Percentiles rank a stretch among this genome's conserved stretches.
Evolutionary conservation across 106 monocot genomes (phyloP).

Genomic region (Phalaenopsis aphrodite): DNA sequence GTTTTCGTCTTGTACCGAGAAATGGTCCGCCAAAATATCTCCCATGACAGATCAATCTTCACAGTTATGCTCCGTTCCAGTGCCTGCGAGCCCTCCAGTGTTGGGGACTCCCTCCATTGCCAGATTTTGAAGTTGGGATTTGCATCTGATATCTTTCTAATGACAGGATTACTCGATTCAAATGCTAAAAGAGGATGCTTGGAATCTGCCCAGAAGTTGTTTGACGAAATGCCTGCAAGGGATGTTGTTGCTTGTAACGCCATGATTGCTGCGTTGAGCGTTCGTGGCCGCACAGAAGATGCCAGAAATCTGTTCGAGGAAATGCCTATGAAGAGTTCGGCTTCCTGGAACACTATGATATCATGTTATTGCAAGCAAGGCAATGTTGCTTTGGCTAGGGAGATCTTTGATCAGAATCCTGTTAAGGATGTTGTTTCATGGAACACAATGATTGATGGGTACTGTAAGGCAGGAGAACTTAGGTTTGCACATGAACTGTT

Average conservation of each 20-base stretch:
- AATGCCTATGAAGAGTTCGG: constrained; percentile 30
- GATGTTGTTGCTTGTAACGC: constrained; percentile 37
- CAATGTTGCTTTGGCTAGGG: constrained; percentile 19
- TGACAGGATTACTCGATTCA: constrained; percentile 28
- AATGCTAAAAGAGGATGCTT: constrained; percentile 16
- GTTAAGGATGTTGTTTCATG: constrained; percentile 42
- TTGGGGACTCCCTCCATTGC: constrained; percentile 23
- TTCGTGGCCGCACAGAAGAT: constrained; percentile 14
- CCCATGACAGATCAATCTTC: constrained; percentile 15
- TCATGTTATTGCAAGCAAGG: constrained; percentile 40
- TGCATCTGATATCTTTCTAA: constrained; percentile 14
- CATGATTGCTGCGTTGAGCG: constrained; percentile 31
- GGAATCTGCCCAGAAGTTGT: constrained; percentile 9
- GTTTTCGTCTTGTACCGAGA: constrained; percentile 8
- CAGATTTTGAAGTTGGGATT: constrained; percentile 28
- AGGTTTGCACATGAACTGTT: constrained; percentile 27
- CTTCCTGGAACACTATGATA: constrained; percentile 51
- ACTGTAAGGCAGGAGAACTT: constrained; percentile 40
- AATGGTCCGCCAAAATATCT: constrained; percentile 17
- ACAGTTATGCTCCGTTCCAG: constrained; percentile 13
- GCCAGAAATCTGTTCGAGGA: constrained; percentile 31
- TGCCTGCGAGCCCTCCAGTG: not conserved
- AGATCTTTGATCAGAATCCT: constrained; percentile 36
- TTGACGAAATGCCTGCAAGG: constrained; percentile 31
- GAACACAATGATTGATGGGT: constrained; percentile 61